These are phyloP conservation scores for Quercus cerris DNA, from an alignment of 306 rosid species.

Conservation along the genomic window DNA sequence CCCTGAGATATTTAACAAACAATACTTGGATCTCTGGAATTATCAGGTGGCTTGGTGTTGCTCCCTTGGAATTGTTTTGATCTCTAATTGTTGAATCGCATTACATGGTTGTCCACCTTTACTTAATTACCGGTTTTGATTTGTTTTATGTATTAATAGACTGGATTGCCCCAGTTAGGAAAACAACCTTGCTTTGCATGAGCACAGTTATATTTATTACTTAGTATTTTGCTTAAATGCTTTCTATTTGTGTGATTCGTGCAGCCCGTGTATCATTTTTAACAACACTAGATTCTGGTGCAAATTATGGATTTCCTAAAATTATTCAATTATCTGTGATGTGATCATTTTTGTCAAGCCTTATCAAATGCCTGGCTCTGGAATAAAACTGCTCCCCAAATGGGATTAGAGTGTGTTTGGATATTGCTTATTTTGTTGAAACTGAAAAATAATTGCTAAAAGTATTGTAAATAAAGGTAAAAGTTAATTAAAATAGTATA, in stretches of 20 bases:
- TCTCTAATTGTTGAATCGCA: slow-evolving; percentile 49
- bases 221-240: slow-evolving; percentile 27
- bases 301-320: not conserved
- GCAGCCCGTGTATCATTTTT: not conserved
- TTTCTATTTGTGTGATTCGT: not conserved
- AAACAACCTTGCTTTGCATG: slow-evolving; percentile 37
- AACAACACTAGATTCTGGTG: not conserved
- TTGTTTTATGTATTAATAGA: slow-evolving; percentile 42
- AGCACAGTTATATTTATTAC: slow-evolving; percentile 27
- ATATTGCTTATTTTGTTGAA: too few relatives aligned
- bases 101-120: slow-evolving; percentile 50
- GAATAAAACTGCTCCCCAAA: not conserved
- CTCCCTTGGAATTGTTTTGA: slow-evolving; percentile 53
- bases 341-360: not conserved
- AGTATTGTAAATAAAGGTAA: too few relatives aligned
- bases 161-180: slow-evolving; percentile 64
- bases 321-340: not conserved
- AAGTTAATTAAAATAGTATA: too few relatives aligned
- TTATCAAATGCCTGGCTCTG: not conserved
- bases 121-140: slow-evolving; percentile 30
- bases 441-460: too few relatives aligned
- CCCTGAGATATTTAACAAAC: slow-evolving; percentile 48
- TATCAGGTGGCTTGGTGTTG: slow-evolving; percentile 56
- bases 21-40: slow-evolving; percentile 50
- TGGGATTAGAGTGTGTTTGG: not conserved